A percentile compares a stretch with the other conserved stretches of the same genome.
These are phyloP conservation scores for Colletotrichum eleusines DNA, from an alignment of 2,329 filamentous ascomycete species.

Conservation along the genomic window DNA sequence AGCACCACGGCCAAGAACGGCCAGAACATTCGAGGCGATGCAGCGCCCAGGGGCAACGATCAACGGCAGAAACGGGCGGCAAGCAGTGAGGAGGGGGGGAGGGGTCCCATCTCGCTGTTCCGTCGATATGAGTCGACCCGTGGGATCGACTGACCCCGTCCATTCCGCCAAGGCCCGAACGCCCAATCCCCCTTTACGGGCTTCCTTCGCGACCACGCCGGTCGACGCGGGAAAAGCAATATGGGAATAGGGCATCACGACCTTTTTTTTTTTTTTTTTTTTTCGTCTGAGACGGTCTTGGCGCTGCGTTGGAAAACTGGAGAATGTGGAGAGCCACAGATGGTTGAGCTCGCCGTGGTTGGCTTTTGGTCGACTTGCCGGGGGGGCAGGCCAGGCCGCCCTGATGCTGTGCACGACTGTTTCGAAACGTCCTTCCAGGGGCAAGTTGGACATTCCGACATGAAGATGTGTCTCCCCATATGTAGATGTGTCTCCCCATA, in stretches of 20 bases:
- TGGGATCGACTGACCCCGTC: neutral
- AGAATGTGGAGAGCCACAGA: constrained; percentile 19
- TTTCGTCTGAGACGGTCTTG: constrained; percentile 33
- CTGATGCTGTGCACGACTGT: constrained; percentile 10
- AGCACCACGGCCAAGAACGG: neutral
- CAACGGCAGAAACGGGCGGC: neutral
- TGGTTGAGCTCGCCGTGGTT: constrained; percentile 24
- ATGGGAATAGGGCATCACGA: constrained; percentile 12
- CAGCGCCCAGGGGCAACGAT: neutral
- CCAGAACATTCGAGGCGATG: neutral
- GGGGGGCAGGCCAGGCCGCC: too few species aligned
- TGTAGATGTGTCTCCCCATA: constrained; percentile 15
- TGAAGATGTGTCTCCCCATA: constrained; percentile 23
- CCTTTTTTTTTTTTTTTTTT: too few species aligned
- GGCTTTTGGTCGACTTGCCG: constrained; percentile 21
- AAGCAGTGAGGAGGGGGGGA: neutral
- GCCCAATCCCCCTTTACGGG: constrained; percentile 14
- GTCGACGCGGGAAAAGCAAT: constrained; percentile 10
- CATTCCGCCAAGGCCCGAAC: constrained; percentile 18
- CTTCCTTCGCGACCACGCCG: constrained; percentile 9
- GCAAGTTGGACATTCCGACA: constrained; percentile 9
- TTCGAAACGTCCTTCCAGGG: constrained; percentile 38
- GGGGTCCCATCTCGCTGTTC: constrained; percentile 12
- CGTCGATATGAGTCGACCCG: constrained; percentile 3
- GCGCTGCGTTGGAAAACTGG: constrained; percentile 38